Base-by-base conservation (phyloP, 2,329 filamentous ascomycete species). In the Ophiostoma novo-ulmi region DNA sequence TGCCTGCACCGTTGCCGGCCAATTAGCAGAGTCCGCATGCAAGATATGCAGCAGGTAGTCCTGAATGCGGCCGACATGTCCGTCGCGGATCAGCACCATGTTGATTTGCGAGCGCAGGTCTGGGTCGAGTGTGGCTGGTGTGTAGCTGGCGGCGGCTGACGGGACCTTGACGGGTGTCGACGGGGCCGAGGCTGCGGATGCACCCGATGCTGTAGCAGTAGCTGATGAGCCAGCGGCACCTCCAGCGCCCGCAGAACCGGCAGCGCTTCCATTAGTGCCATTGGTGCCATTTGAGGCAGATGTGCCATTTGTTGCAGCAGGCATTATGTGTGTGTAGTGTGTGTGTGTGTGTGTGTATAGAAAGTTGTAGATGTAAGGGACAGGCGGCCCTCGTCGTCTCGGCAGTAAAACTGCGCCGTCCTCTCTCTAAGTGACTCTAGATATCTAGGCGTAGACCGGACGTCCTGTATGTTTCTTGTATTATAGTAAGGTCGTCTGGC, bases 61-160 rank as follows among this genome's bases (percentile, higher is more conserved):
- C 81, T 89, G 87, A 75, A 90, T 89, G 75, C 88, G 89, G 76
- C 82, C 78, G 35, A 89, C 83, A 73, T 89, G 85, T 3, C 87
- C 87, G 65, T 88, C 86, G 58, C 82, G 81, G 44, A 89, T 80
- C 35, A 90, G 79, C 14, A 86, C 75, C 11, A 82, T 81, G 76
- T 90, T 89, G 75, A 90, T 87, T 75, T 88, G 83, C 1, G 87
- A 89, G 31, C 88, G 82, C 71, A 89, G 78, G 71, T 89, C 87
- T 7, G 85, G 82, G 74, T 90, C 88, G 71, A 87, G 82, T 10
- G 86, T 89, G 6, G 86, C 85, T 68, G 85, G 80, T 20, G 86
- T 85, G 78, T 89, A 87, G 75, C 82, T 85, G 3, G 86, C 82
- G n/a, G 85, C 85, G 41, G 85, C 84, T 7, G 84, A 79, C 17